Percentiles rank a stretch among this genome's conserved stretches.
phyloP scores from a whole-genome alignment of 1,284 basidiomycete genomes.

The Melampsora occidentalis region DNA sequence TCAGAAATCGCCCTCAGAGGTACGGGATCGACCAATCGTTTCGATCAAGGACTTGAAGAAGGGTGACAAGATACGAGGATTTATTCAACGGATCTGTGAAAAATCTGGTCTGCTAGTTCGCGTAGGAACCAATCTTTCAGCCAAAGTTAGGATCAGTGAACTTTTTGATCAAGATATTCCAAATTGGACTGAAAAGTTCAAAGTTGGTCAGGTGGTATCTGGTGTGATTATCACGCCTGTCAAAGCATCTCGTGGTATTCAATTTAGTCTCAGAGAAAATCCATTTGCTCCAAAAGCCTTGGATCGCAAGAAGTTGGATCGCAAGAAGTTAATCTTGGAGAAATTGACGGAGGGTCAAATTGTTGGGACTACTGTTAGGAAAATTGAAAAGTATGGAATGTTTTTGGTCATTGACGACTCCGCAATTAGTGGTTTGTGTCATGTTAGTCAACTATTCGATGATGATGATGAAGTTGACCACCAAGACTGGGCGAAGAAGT shows the following conservation, averaged over 20 bases:
- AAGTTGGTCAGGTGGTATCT: constrained; percentile 34
- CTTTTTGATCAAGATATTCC: constrained; percentile 32
- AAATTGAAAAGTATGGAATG: constrained; percentile 79
- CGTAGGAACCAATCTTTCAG: constrained; percentile 29
- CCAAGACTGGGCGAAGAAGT: constrained; percentile 64
- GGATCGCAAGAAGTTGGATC: neutral
- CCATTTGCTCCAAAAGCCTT: neutral
- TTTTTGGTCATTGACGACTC: constrained; percentile 84
- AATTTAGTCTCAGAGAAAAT: constrained; percentile 30
- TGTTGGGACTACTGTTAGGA: constrained; percentile 53
- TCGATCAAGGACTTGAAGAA: neutral
- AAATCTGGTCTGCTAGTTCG: constrained; percentile 13
- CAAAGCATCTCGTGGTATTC: neutral
- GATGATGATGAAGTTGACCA: constrained; percentile 73
- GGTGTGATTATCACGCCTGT: constrained; percentile 12
- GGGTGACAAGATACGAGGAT: constrained; percentile 25
- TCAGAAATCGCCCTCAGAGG: neutral
- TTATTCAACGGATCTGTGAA: constrained; percentile 24
- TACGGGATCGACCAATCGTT: constrained; percentile 31
- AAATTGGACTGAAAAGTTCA: constrained; percentile 24
- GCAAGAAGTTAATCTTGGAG: constrained; percentile 55
- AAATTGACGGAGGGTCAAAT: constrained; percentile 53
- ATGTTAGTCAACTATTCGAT: constrained; percentile 78
- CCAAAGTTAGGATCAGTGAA: constrained; percentile 8
- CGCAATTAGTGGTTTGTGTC: constrained; percentile 83